Evolutionary conservation across 331 rosid genomes (phyloP), one percentile per base, ranked within the genome.

Genomic region (Quercus phellos): DNA sequence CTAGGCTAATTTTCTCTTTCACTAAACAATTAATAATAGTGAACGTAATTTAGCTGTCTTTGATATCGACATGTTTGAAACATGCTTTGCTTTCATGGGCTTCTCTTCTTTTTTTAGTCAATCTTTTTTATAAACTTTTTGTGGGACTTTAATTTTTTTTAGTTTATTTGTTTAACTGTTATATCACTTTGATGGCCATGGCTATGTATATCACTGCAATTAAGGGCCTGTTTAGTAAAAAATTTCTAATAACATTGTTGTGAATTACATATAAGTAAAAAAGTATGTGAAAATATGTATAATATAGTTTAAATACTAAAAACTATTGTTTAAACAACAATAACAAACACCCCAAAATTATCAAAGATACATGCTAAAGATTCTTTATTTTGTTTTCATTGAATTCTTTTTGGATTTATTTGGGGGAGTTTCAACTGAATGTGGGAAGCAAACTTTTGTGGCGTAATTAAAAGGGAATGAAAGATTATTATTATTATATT

Each of bases 51-150:
- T 14, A 68, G 77, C 84, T 74, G 83, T 70, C 74, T 34, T 34
- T 69, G 88, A 81, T n/a, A 7, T 27, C 16, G 88, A 85, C 85
- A 71, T 51, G 56, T 34, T 84, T 77, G 72, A 74, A 71, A 80
- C 58, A 68, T 76, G 30, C 4, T 51, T 35, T 18, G 22, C 13
- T 17, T 32, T 66, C 14, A 3, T 32, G 46, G 22, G 16, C 70
- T 66, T 19, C 42, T 18, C n/a, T 66, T 18, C 17, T 26, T 4
- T 2, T 9, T 34, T 32, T 18, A 17, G n/a, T 56, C 14, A 50
- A 50, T 21, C 4, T 50, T 19, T 21, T 17, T 24, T 27, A 4
- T 14, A 18, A 14, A 5, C 13, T 42, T 26, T 51, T 26, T 61
- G 18, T 4, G n/a, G 6, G 11, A 2, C 46, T 7, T 2, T 38